Base-by-base conservation (phyloP, 805 yeast genomes). In the Spencermartinsiella europaea region DNA sequence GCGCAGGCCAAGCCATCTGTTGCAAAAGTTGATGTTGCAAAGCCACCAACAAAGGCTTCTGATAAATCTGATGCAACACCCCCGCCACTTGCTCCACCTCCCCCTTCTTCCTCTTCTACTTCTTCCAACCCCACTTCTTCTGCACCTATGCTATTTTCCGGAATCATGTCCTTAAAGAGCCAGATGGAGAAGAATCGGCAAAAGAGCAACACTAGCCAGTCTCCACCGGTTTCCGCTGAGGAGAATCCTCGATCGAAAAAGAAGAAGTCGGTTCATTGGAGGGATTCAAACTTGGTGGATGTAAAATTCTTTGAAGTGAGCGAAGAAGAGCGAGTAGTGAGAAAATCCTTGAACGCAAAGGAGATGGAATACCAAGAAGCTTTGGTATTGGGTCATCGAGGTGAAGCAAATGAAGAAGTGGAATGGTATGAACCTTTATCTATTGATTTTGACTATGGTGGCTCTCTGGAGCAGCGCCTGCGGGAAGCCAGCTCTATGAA, bases 301-400 rank as follows among this genome's bases (percentile, higher is more conserved):
- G 40, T 51, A 5, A 37, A 38, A 25, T 21, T 34, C 25, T 45
- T 52, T 27, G 47, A 41, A 16, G 31, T 25, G 7, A 38, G 22
- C 17, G 47, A 39, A 14, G 42, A 47, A 3, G 51, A 50, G 21
- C 39, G 40, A 14, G 39, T 20, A 19, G n/a, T 34, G 8, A 35
- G 41, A 21, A 39, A 46, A 16, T 33, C 49, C 15, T 25, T 27
- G 17, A 52, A 51, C 35, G 55, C 53, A 3, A 43, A 46, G n/a
- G n/a, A 16, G 33, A 40, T 49, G 45, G 57, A 53, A 7, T 38
- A 15, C 22, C 45, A 51, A 20, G 56, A 52, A 34, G 55, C 53
- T 5, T 21, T 38, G 3, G 20, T 35, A 17, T 39, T 42, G n/a
- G 28, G 37, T 12, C 27, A 31, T 12, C 34, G 15, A 3, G 19